Conservation (phyloP, 257 asterid species). For the Echium plantagineum region DNA sequence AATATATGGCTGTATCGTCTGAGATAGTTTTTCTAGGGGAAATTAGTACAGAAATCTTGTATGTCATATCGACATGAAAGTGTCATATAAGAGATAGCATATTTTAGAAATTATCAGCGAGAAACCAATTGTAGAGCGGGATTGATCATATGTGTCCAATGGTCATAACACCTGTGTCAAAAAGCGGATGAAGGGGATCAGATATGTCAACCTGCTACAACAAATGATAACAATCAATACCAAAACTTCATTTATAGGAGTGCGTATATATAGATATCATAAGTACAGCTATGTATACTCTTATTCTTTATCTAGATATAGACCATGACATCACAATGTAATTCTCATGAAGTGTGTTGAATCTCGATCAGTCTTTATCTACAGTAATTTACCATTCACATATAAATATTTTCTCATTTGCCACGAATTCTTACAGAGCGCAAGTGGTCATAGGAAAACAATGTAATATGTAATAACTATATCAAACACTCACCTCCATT, state of each 20-base stretch:
- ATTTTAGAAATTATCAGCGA: background rate
- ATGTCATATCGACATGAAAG: background rate
- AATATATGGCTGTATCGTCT: too few species aligned
- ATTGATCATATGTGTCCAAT: background rate
- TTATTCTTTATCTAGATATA: background rate
- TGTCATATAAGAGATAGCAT: background rate
- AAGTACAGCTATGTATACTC: background rate
- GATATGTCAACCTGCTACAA: background rate
- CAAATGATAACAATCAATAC: background rate
- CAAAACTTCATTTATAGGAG: background rate
- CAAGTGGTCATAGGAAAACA: background rate
- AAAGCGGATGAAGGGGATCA: background rate
- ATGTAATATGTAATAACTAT: background rate
- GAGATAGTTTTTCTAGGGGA: too few species aligned
- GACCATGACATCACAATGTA: background rate
- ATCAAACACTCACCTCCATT: constrained; percentile 4
- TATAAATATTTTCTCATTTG: background rate
- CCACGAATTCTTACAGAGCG: background rate
- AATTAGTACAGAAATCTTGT: too few species aligned
- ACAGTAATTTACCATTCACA: background rate
- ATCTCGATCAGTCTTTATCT: too few species aligned
- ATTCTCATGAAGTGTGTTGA: background rate
- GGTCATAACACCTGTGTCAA: background rate
- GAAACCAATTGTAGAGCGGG: background rate
- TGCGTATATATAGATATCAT: background rate